Conservation (phyloP, 2,329 filamentous ascomycete species). For the Cordyceps sp. region DNA sequence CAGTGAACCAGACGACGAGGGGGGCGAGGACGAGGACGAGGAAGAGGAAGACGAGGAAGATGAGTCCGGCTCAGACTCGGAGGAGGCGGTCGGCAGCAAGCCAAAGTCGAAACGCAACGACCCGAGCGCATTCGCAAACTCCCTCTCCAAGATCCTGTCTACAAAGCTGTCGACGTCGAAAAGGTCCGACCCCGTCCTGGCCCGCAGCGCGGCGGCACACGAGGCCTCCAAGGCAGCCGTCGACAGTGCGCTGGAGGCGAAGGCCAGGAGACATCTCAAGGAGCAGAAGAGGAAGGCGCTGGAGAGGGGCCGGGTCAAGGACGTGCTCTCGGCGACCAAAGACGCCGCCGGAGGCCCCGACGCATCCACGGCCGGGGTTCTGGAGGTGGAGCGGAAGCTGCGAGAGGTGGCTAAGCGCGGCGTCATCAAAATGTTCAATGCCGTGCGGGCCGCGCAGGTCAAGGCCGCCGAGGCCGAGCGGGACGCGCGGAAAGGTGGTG, state of each 20-base stretch:
- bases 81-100: constrained; percentile 16
- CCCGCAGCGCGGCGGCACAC: constrained; percentile 60
- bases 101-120: constrained; percentile 75
- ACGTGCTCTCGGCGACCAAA: constrained; percentile 55
- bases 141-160: constrained; percentile 80
- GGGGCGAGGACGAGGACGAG: constrained; percentile 11
- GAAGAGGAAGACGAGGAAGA: constrained; percentile 21
- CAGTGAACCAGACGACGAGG: constrained; percentile 10
- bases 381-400: constrained; percentile 62
- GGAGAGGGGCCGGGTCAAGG: constrained; percentile 77
- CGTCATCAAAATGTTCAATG: constrained; percentile 94
- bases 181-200: constrained; percentile 78
- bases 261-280: constrained; percentile 62
- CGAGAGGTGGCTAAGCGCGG: constrained; percentile 82
- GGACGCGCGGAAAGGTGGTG: constrained; percentile 50
- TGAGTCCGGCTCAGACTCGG: constrained; percentile 22
- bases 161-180: constrained; percentile 74
- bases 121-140: constrained; percentile 77
- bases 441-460: constrained; percentile 81
- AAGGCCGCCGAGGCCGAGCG: constrained; percentile 65
- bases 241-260: constrained; percentile 65
- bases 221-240: constrained; percentile 55
- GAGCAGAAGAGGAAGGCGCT: constrained; percentile 63
- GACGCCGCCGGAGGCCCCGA: constrained; percentile 25
- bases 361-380: constrained; percentile 33